phyloP scores from a whole-genome alignment of 306 rosid species.

The Albizia julibrissin region DNA sequence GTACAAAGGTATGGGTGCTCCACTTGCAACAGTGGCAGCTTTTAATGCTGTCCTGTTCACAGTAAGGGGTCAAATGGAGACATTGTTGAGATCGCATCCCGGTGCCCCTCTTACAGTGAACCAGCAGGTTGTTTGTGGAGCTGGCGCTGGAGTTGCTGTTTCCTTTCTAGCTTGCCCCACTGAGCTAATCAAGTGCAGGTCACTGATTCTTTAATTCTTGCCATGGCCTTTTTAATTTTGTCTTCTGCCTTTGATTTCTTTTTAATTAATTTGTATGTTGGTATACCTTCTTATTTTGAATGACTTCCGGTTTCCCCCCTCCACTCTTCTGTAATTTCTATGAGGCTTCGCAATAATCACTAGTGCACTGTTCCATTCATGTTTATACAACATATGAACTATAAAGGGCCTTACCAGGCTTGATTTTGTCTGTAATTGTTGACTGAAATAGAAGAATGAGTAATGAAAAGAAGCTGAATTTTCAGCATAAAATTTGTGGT shows the following conservation, averaged over 20 bases:
- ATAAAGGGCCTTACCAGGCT: background rate
- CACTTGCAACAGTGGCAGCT: constrained; percentile 95
- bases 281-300: background rate
- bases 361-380: background rate
- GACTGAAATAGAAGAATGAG: background rate
- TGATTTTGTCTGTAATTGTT: background rate
- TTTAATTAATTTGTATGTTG: constrained; percentile 11
- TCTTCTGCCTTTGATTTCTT: constrained; percentile 11
- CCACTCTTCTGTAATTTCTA: background rate
- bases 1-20: constrained; percentile 99
- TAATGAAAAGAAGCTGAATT: background rate
- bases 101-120: constrained; percentile 68
- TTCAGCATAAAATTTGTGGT: background rate
- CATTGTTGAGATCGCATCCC: constrained; percentile 70
- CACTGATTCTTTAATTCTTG: constrained; percentile 14
- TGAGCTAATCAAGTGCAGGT: constrained; percentile 97
- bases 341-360: background rate
- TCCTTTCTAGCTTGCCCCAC: constrained; percentile 95
- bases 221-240: background rate
- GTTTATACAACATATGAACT: background rate
- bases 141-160: constrained; percentile 97
- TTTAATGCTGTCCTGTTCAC: constrained; percentile 92
- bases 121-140: constrained; percentile 85
- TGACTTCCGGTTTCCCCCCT: background rate
- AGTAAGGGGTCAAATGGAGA: constrained; percentile 89